These are phyloP conservation scores for Fusarium tjaetaba DNA, from an alignment of 2,329 filamentous ascomycete genomes.

Conservation along the genomic window DNA sequence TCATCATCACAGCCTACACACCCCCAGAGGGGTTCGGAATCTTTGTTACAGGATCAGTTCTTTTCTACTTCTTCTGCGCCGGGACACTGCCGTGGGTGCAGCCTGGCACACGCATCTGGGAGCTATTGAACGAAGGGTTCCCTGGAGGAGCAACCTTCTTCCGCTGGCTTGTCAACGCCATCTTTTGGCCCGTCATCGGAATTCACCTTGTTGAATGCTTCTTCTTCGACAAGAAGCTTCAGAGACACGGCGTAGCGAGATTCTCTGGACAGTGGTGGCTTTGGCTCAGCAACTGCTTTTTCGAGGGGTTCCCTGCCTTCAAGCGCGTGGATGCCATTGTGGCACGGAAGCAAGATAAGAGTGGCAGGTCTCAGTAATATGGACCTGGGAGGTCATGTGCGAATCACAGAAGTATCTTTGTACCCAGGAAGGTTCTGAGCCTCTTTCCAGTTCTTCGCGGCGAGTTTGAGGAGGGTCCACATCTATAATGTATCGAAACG, in stretches of 20 bases:
- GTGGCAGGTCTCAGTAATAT: constrained; percentile 42
- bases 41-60: constrained; percentile 64
- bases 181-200: constrained; percentile 67
- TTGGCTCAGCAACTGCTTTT: constrained; percentile 63
- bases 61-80: constrained; percentile 64
- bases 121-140: constrained; percentile 59
- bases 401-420: too few species aligned
- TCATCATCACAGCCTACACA: constrained; percentile 54
- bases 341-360: constrained; percentile 54
- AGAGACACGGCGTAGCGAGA: constrained; percentile 58
- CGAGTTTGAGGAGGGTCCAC: too few species aligned
- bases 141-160: constrained; percentile 69
- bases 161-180: constrained; percentile 65
- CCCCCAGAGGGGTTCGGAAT: constrained; percentile 57
- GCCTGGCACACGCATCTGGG: constrained; percentile 61
- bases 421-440: too few species aligned
- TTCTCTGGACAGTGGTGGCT: constrained; percentile 61
- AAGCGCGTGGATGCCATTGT: constrained; percentile 62
- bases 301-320: constrained; percentile 65
- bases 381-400: too few species aligned
- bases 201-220: constrained; percentile 74
- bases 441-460: too few species aligned
- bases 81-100: constrained; percentile 60
- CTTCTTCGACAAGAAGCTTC: constrained; percentile 60
- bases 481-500: background rate